These are phyloP conservation scores for Sphaerulina vaccinii DNA, from an alignment of 2,329 filamentous ascomycete species.

Conservation along the genomic window DNA sequence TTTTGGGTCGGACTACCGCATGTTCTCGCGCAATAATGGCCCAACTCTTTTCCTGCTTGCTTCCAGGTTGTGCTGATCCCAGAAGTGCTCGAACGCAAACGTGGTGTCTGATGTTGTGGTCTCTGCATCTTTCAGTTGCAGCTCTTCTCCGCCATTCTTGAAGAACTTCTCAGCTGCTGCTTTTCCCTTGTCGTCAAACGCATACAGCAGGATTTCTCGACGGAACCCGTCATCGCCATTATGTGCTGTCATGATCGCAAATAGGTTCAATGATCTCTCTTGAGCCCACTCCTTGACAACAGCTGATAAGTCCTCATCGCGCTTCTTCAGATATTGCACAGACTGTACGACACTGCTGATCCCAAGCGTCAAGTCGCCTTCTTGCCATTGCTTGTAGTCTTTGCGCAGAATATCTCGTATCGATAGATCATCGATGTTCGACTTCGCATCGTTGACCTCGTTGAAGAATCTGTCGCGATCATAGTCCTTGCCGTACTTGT, in stretches of 20 bases:
- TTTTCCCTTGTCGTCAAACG: conserved; percentile 51
- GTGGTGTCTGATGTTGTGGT: conserved; percentile 41
- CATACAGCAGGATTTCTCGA: conserved; percentile 67
- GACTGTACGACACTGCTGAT: conserved; percentile 64
- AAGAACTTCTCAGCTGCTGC: conserved; percentile 58
- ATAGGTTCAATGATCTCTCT: conserved; percentile 62
- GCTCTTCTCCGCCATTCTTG: conserved; percentile 43
- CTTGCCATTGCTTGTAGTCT: conserved; percentile 80
- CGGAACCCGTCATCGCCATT: conserved; percentile 56
- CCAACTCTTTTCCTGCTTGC: conserved; percentile 64
- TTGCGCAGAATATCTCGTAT: conserved; percentile 71
- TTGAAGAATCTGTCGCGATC: conserved; percentile 58
- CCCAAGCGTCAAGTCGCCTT: conserved; percentile 58
- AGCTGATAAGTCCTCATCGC: conserved; percentile 54
- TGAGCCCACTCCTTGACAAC: conserved; percentile 54
- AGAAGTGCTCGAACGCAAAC: conserved; percentile 50
- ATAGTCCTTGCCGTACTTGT: conserved; percentile 45
- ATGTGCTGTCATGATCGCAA: conserved; percentile 68
- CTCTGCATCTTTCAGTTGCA: conserved; percentile 58
- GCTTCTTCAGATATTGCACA: conserved; percentile 59
- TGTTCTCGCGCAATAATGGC: conserved; percentile 55
- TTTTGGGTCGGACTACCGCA: too few relatives aligned
- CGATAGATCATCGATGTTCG: conserved; percentile 61
- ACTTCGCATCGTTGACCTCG: conserved; percentile 63
- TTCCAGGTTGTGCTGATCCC: conserved; percentile 62